phyloP scores from a whole-genome alignment of 106 monocot species.

The Chionographis japonica region DNA sequence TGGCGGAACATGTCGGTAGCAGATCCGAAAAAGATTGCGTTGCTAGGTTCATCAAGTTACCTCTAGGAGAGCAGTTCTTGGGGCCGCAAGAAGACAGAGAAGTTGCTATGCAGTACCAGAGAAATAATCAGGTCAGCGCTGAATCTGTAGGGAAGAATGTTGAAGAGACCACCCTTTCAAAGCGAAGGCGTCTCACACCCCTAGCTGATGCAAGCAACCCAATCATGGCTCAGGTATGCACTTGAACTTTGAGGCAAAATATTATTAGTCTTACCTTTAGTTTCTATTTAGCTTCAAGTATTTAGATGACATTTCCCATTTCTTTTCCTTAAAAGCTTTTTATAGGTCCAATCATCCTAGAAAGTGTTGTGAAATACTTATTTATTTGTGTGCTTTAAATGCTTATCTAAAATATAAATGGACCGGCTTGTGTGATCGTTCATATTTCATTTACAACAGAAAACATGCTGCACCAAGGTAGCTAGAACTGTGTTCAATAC shows the following conservation, averaged over 20 bases:
- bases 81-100: constrained; percentile 25
- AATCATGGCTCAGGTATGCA: constrained; percentile 92
- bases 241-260: background rate
- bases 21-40: constrained; percentile 82
- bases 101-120: background rate
- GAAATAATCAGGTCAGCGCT: constrained; percentile 7
- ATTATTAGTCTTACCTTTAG: background rate
- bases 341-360: too few species aligned
- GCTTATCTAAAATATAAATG: too few species aligned
- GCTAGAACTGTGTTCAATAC: too few species aligned
- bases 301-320: background rate
- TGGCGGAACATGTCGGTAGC: constrained; percentile 79
- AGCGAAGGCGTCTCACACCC: constrained; percentile 59
- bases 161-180: constrained; percentile 13
- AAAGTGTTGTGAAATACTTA: too few species aligned
- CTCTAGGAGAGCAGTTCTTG: constrained; percentile 91
- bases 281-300: background rate
- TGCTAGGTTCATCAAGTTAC: constrained; percentile 70
- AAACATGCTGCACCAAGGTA: too few species aligned
- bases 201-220: constrained; percentile 94
- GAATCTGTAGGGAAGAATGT: constrained; percentile 16
- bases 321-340: too few species aligned
- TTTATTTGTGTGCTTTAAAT: too few species aligned
- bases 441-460: too few species aligned
- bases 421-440: too few species aligned